Base-by-base conservation (phyloP, 208 protist genomes). In the Crithidia brevicula region DNA sequence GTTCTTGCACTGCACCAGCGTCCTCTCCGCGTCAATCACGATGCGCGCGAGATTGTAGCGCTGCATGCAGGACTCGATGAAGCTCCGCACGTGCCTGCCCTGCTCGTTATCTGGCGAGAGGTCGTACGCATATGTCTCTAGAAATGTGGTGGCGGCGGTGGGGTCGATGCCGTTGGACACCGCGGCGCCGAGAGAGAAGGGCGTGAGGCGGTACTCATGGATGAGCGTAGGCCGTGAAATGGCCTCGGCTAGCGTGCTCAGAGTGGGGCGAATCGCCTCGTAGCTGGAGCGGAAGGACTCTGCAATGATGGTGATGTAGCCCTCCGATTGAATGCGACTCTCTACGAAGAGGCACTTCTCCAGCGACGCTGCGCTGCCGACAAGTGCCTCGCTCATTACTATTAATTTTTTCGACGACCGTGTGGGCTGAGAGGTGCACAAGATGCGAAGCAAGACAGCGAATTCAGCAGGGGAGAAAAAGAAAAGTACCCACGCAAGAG, bases 141-240 rank as follows among this genome's bases (percentile, higher is more conserved):
- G 72, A 53, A 92, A 91, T 9, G 47, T 15, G 10, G 99, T 78
- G 15, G 99, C 99, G 20, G 97, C 88, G 0, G 92, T 64, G 0
- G 86, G 77, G 8, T 72, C 68, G 10, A 99, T 69, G 16, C 98
- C 98, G 42, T 97, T 91, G 11, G 98, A 99, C 1, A 98, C 94
- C 7, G 98, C 98, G 0, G 97, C 91, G 52, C 97, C 99, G 2
- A 99, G 86, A 3, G 98, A 99, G 65, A 98, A 98, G 8, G 85
- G 84, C 1, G 96, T 99, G 16, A 99, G 79, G 36, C 87, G 76
- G 81, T 99, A 99, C 81, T 99, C 98, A 67, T 99, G 99, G 25
- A 99, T 94, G 4, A 97, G 69, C 6, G 86, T 66, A 1, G 98
- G 98, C 3, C 98, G 83, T 10, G 88, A 97, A 11, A 97, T 77